Base-by-base conservation (phyloP, 225 moss, liverwort and hornwort genomes). In the Rhytidiadelphus loreus region DNA sequence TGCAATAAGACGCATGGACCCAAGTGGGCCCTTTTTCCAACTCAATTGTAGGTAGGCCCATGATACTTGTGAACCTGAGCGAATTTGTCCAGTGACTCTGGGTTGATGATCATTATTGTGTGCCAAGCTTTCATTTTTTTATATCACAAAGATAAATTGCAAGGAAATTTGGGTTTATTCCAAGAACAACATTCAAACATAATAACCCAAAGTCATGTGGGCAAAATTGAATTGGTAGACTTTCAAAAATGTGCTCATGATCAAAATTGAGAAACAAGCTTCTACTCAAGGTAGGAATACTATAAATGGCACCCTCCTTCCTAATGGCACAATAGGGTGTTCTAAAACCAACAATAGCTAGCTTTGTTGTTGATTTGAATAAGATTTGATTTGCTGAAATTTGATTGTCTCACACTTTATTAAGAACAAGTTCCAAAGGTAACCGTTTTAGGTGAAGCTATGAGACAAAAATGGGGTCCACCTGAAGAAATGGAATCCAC, bases 61-160 rank as follows among this genome's bases (percentile, higher is more conserved):
- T 18, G 7, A 73, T 73, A 46, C 41, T 73, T 46, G 33, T 76
- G 52, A 33, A 33, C 11, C 21, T 8, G 13, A 75, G 2, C 3
- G 1, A 75, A 52, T 50, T 32, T 75, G 13, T 35, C 2, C 0
- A 0, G 1, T 1, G 1, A 50, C 73, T 73, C 1, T 33, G 0
- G 5, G 8, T 52, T 7, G 13, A 43, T 28, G 43, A 77, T 77
- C 77, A 77, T 52, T 76, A 76, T 33, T 35, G 53, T 53, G 14
- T 33, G 22, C 2, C 1, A 2, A 53, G 3, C 5, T 76, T 23
- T 76, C 23, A 22, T 43, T 26, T 50, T 32, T 43, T 50, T 52
- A 5, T 12, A 35, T 35, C 8, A 13, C 52, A 75, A 52, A 75
- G 50, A 33, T 33, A 35, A 76, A 53, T 13, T 37, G 20, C 20